Evolutionary conservation across 1,284 basidiomycete species (phyloP), one percentile per base, ranked within the genome.

Genomic region (Meira miltonrushii): DNA sequence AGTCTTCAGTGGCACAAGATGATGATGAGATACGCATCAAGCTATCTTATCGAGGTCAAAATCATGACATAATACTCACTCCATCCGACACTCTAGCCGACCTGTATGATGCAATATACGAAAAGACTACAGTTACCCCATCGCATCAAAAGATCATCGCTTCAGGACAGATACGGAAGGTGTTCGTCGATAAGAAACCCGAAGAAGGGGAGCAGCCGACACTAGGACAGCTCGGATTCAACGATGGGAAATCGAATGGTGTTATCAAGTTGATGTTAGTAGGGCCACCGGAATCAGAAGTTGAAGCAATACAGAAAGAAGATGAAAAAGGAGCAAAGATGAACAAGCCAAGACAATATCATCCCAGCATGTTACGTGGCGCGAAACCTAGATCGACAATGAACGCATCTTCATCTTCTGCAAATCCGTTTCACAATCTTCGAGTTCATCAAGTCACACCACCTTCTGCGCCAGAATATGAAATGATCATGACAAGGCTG

Each of bases 281-380:
- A 9, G 69, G 69, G 2, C 61, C 69, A 3, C 63, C 60, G 1
- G 60, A 57, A 13, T 46, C 58, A 10, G 69, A 71, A 53, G 58
- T 71, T 7, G 60, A 65, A 43, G 39, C 40, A 9, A n/a, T 61
- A 28, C 39, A 51, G n/a, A 23, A 50, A 47, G 19, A 44, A 15
- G 57, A 60, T 37, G 17, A 38, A 21, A 56, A 61, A 49, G 33
- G 59, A 59, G 11, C 49, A 63, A 49, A 55, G 47, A 39, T 60
- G 49, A 64, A 65, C 28, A 57, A 57, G 44, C 71, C 70, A 2
- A 62, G 72, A 2, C 44, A 64, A 6, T 65, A 69, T 38, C 73
- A 75, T 51, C 71, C 69, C 1, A 75, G 73, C 55, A 47, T 75
- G 59, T 60, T 75, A 28, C 59, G 58, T 9, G 65, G 67, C 13